Conservation (phyloP, 2,329 filamentous ascomycete species). For the Gremmenia infestans region DNA sequence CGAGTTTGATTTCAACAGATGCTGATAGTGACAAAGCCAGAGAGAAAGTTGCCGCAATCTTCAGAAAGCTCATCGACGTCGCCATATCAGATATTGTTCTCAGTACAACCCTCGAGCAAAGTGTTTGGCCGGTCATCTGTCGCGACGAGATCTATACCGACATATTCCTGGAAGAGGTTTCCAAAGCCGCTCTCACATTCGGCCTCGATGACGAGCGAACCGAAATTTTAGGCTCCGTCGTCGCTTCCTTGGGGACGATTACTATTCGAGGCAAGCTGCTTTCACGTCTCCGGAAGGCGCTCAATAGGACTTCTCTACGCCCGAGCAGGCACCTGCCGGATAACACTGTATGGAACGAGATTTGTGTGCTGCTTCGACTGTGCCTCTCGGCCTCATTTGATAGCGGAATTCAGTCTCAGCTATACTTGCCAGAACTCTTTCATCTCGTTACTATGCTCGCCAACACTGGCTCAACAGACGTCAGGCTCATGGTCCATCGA, state of each 20-base stretch:
- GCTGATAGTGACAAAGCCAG: slow-evolving; percentile 59
- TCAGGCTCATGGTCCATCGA: slow-evolving; percentile 56
- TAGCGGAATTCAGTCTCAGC: slow-evolving; percentile 60
- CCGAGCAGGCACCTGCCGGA: slow-evolving; percentile 62
- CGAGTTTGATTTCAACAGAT: slow-evolving; percentile 53
- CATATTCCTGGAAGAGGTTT: slow-evolving; percentile 61
- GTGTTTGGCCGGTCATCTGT: slow-evolving; percentile 60
- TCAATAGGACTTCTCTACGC: slow-evolving; percentile 61
- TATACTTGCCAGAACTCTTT: slow-evolving; percentile 65
- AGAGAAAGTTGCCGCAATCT: slow-evolving; percentile 59
- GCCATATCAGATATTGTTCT: slow-evolving; percentile 56
- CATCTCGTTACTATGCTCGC: slow-evolving; percentile 67
- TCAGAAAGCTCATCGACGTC: slow-evolving; percentile 63
- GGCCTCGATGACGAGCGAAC: slow-evolving; percentile 54
- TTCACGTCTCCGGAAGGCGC: slow-evolving; percentile 58
- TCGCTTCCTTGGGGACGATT: slow-evolving; percentile 59
- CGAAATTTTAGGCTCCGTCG: slow-evolving; percentile 57
- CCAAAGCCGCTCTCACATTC: slow-evolving; percentile 57
- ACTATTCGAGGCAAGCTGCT: slow-evolving; percentile 62
- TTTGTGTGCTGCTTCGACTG: slow-evolving; percentile 62
- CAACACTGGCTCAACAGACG: slow-evolving; percentile 55
- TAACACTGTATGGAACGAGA: slow-evolving; percentile 65
- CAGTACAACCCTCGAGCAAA: slow-evolving; percentile 57
- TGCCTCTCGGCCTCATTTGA: slow-evolving; percentile 64
- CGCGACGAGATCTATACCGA: slow-evolving; percentile 62